A percentile compares a stretch with the other conserved stretches of the same genome.
These are phyloP conservation scores for Drechslerella coelobrocha DNA, from an alignment of 2,329 filamentous ascomycete species.

Conservation along the genomic window DNA sequence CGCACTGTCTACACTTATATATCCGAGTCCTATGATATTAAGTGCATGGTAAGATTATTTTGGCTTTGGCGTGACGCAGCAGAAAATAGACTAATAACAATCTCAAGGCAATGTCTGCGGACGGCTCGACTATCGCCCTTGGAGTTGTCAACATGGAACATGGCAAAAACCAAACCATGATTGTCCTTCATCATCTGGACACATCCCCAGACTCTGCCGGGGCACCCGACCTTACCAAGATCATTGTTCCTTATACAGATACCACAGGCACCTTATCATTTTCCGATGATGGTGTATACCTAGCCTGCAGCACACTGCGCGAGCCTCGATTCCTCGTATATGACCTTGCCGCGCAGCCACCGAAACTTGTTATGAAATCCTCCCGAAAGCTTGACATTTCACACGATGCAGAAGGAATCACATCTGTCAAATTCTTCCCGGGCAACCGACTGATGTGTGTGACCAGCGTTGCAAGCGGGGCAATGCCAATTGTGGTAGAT, in stretches of 20 bases:
- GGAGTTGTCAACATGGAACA: slow-evolving; percentile 50
- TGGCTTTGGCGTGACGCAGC: not conserved
- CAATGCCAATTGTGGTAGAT: slow-evolving; percentile 47
- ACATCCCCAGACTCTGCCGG: slow-evolving; percentile 24
- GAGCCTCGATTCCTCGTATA: slow-evolving; percentile 48
- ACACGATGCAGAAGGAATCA: slow-evolving; percentile 48
- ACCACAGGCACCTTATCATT: slow-evolving; percentile 41
- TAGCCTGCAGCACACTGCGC: slow-evolving; percentile 47
- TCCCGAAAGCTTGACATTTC: slow-evolving; percentile 51
- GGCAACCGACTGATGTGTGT: slow-evolving; percentile 48
- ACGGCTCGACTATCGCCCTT: slow-evolving; percentile 40
- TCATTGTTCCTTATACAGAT: slow-evolving; percentile 43
- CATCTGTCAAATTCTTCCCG: slow-evolving; percentile 50
- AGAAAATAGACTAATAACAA: slow-evolving; percentile 12
- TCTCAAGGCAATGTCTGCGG: slow-evolving; percentile 38
- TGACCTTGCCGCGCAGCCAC: slow-evolving; percentile 45
- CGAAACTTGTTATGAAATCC: slow-evolving; percentile 49
- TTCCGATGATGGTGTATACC: slow-evolving; percentile 46
- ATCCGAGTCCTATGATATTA: slow-evolving; percentile 50
- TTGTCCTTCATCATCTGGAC: slow-evolving; percentile 48
- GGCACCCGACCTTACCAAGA: slow-evolving; percentile 32
- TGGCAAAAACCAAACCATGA: slow-evolving; percentile 48
- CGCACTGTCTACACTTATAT: slow-evolving; percentile 46
- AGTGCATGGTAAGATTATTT: slow-evolving; percentile 41
- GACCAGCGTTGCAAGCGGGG: slow-evolving; percentile 45